Conservation (phyloP, 1,284 basidiomycete species). For the Irpex sp. region DNA sequence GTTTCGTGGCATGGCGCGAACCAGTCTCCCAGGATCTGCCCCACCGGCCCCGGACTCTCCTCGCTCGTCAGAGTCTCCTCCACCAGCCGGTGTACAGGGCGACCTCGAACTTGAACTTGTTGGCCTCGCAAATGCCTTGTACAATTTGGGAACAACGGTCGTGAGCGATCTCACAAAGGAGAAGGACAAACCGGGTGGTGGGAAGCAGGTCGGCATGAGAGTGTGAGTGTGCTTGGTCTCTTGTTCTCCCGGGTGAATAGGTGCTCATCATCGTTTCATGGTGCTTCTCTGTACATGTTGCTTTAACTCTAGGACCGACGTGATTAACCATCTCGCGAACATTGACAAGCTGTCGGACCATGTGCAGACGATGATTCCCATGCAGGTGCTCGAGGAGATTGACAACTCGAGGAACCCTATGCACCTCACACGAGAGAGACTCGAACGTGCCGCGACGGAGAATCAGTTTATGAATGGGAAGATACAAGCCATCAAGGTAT, state of each 20-base stretch:
- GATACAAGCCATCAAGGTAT: slow-evolving; percentile 68
- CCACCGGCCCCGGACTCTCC: slow-evolving; percentile 65
- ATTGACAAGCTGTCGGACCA: slow-evolving; percentile 65
- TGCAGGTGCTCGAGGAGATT: slow-evolving; percentile 70
- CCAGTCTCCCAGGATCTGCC: slow-evolving; percentile 3
- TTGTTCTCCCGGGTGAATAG: not conserved
- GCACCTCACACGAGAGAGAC: slow-evolving; percentile 69
- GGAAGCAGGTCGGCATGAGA: slow-evolving; percentile 65
- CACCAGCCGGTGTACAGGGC: slow-evolving; percentile 62
- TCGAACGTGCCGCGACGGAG: slow-evolving; percentile 78
- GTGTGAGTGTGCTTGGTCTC: slow-evolving; percentile 42
- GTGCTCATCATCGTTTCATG: not conserved
- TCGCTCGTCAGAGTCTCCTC: slow-evolving; percentile 64
- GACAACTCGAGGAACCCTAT: slow-evolving; percentile 78
- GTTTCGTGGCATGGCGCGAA: not conserved
- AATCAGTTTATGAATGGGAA: slow-evolving; percentile 92
- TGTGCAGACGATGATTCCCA: slow-evolving; percentile 60
- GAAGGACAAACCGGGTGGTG: slow-evolving; percentile 58
- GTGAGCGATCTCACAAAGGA: slow-evolving; percentile 77
- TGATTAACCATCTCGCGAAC: slow-evolving; percentile 56
- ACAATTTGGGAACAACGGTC: slow-evolving; percentile 75
- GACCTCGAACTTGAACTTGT: slow-evolving; percentile 73
- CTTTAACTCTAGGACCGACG: slow-evolving; percentile 56
- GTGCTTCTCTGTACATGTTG: not conserved
- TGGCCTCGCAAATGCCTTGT: slow-evolving; percentile 69